Evolutionary conservation across 2,329 filamentous ascomycete species (phyloP).

Genomic region (Metarhizium anisopliae): DNA sequence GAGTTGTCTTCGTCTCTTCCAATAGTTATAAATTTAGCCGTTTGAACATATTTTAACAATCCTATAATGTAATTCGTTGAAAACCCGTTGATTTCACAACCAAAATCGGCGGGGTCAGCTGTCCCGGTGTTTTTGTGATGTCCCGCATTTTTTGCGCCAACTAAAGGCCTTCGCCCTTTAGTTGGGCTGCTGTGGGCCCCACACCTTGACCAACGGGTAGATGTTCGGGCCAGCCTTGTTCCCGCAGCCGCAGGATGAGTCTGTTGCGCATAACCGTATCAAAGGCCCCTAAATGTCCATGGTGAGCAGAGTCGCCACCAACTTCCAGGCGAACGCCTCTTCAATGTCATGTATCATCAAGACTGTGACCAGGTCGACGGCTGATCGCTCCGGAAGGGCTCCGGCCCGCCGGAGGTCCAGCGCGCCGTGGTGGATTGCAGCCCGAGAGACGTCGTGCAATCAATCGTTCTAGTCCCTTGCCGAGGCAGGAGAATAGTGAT

Average conservation of each 20-base stretch:
- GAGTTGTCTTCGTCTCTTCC: too few species aligned
- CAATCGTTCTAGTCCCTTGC: conserved; percentile 18
- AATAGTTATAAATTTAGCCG: too few species aligned
- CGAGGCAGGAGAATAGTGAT: conserved; percentile 16
- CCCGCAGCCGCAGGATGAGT: conserved; percentile 7
- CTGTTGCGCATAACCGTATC: conserved; percentile 11
- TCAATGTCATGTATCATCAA: conserved; percentile 13
- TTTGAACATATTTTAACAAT: too few species aligned
- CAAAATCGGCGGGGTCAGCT: too few species aligned
- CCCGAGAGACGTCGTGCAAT: conserved; percentile 13
- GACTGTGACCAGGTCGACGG: conserved; percentile 10
- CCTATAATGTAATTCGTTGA: too few species aligned
- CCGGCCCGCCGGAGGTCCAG: conserved; percentile 12
- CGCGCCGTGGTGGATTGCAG: conserved; percentile 11
- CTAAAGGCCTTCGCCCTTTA: too few species aligned
- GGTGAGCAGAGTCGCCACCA: conserved; percentile 9
- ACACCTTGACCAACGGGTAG: too few species aligned
- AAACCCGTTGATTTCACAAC: too few species aligned
- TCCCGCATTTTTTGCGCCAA: too few species aligned
- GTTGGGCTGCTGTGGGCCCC: too few species aligned
- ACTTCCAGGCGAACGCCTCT: conserved; percentile 6
- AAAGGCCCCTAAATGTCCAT: conserved; percentile 12
- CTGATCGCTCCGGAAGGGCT: conserved; percentile 14
- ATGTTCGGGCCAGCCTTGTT: conserved; percentile 9
- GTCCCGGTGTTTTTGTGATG: too few species aligned